A percentile compares a stretch with the other conserved stretches of the same genome.
Evolutionary conservation across 2,329 filamentous ascomycete genomes (phyloP).

Genomic region (Phyllachora maydis): DNA sequence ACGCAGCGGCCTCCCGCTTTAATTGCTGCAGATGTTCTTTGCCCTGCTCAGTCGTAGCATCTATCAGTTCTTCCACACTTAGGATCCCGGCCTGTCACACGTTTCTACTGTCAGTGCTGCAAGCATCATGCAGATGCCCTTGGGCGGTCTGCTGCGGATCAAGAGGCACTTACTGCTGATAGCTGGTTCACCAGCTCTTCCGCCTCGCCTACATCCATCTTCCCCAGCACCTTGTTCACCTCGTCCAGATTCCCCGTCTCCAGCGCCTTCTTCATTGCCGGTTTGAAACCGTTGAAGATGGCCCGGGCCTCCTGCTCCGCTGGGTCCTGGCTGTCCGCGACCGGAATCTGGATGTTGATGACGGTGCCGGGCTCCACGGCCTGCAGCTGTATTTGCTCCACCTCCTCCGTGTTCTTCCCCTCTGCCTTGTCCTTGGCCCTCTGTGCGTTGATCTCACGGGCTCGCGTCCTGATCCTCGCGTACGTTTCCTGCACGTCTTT

Average conservation of each 20-base stretch:
- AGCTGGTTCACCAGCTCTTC: conserved; percentile 64
- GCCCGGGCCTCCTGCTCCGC: conserved; percentile 41
- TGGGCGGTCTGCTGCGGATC: not conserved
- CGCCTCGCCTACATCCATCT: conserved; percentile 67
- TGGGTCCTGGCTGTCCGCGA: conserved; percentile 43
- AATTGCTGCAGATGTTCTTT: conserved; percentile 58
- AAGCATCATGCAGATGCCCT: not conserved
- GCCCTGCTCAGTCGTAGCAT: conserved; percentile 80
- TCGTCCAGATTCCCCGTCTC: conserved; percentile 78
- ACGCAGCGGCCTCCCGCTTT: conserved; percentile 17
- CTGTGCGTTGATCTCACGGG: conserved; percentile 45
- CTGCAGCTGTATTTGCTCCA: conserved; percentile 95
- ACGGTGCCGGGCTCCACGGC: conserved; percentile 84
- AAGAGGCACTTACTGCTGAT: conserved; percentile 28
- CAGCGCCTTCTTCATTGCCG: conserved; percentile 62
- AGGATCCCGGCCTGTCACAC: conserved; percentile 67
- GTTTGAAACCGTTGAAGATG: conserved; percentile 69
- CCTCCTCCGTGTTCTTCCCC: conserved; percentile 33
- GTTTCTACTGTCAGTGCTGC: conserved; percentile 5
- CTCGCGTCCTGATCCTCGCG: conserved; percentile 55
- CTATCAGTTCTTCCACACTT: conserved; percentile 82
- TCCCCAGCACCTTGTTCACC: conserved; percentile 69
- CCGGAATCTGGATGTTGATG: conserved; percentile 72
- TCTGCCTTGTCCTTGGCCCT: conserved; percentile 25
- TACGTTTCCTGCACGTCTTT: conserved; percentile 89